Percentiles rank a stretch among this genome's conserved stretches.
phyloP scores from a whole-genome alignment of 139 green algal species.

The Asterochloris erici region DNA sequence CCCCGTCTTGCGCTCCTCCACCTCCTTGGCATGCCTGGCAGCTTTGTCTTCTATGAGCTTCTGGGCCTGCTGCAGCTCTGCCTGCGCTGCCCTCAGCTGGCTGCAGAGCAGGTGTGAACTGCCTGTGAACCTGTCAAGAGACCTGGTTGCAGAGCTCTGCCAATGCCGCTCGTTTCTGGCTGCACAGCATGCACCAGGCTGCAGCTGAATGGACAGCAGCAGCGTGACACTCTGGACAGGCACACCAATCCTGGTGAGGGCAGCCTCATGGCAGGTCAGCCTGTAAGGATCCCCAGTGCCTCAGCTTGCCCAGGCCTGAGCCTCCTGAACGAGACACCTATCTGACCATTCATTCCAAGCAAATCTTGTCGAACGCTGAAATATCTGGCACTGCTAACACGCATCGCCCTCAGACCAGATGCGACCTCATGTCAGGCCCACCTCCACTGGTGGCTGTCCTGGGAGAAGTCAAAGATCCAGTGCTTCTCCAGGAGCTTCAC shows the following conservation, averaged over 20 bases:
- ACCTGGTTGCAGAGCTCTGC: not conserved
- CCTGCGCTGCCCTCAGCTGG: not conserved
- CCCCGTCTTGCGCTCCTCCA: not conserved
- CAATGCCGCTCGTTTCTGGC: not conserved
- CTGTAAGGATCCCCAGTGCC: not conserved
- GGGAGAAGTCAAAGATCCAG: constrained; percentile 7
- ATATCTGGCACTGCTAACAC: not conserved
- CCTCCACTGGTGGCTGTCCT: not conserved
- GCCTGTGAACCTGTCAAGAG: not conserved
- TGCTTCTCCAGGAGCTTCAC: constrained; percentile 11
- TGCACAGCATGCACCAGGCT: not conserved
- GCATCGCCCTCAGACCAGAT: not conserved
- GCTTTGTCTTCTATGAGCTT: constrained; percentile 3
- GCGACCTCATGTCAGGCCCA: not conserved
- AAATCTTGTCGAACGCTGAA: not conserved
- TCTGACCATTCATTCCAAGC: not conserved
- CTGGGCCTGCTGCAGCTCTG: constrained; percentile 2
- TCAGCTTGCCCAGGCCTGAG: not conserved
- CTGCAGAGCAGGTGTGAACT: not conserved
- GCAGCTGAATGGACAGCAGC: not conserved
- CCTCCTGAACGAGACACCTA: not conserved
- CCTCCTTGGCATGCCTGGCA: constrained; percentile 1
- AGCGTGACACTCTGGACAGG: too few species aligned
- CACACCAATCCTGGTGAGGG: too few species aligned
- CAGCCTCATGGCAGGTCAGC: too few species aligned